Evolutionary conservation across 1,139 yeast species (phyloP).

Genomic region (Zygotorulaspora mrakii): DNA sequence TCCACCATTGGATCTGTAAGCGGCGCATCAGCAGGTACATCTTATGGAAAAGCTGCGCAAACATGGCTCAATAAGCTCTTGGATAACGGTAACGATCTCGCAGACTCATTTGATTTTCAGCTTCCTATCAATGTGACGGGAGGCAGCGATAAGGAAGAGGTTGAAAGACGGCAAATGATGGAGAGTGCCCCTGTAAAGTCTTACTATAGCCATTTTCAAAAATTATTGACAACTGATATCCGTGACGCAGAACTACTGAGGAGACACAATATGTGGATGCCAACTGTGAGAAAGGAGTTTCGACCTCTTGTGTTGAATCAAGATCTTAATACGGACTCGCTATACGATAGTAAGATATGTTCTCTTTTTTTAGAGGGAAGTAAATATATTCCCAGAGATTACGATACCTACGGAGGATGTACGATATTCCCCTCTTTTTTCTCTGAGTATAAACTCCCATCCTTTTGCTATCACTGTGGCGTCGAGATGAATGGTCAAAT

Average conservation of each 20-base stretch:
- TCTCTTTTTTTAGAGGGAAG: slow-evolving; percentile 28
- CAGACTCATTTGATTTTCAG: slow-evolving; percentile 17
- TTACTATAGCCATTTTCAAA: slow-evolving; percentile 28
- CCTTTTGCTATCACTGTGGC: slow-evolving; percentile 42
- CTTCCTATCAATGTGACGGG: slow-evolving; percentile 3
- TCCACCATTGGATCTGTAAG: slow-evolving; percentile 17
- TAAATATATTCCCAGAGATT: slow-evolving; percentile 22
- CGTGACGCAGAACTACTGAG: slow-evolving; percentile 21
- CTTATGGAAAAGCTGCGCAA: slow-evolving; percentile 5
- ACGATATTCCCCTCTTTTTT: slow-evolving; percentile 38
- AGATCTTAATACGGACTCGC: slow-evolving; percentile 5
- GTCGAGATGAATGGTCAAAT: slow-evolving; percentile 38
- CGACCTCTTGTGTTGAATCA: slow-evolving; percentile 12
- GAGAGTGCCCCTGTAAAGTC: slow-evolving; percentile 18
- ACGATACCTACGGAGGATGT: slow-evolving; percentile 26
- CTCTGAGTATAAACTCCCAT: slow-evolving; percentile 39
- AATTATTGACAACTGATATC: slow-evolving; percentile 23
- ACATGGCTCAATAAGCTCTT: slow-evolving; percentile 18
- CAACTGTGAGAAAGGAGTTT: slow-evolving; percentile 19
- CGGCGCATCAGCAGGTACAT: neutral
- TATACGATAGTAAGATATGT: slow-evolving; percentile 21
- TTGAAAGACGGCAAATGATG: slow-evolving; percentile 8
- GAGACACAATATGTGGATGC: slow-evolving; percentile 31
- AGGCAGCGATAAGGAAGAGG: slow-evolving; percentile 9
- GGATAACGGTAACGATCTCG: slow-evolving; percentile 15